Base-by-base conservation (phyloP, 2,329 filamentous ascomycete species). In the Alternaria metachromatica region DNA sequence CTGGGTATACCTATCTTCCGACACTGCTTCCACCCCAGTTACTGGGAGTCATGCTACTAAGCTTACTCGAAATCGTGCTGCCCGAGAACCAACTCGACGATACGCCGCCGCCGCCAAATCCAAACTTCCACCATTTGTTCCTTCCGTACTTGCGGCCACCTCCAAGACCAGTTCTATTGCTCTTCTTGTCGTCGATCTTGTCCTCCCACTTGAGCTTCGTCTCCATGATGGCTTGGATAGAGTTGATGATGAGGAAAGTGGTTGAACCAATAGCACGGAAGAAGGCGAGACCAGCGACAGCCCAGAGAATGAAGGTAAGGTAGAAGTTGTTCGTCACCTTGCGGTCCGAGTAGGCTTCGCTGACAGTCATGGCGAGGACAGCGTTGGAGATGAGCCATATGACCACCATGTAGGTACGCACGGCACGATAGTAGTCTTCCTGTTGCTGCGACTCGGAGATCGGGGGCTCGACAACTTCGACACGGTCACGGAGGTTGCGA, bases 371-470 rank as follows among this genome's bases (percentile, higher is more conserved):
- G 77, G 93, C 95, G 41, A 99, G 89, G 63, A 97, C 89, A 4
- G 92, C 93, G 79, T 99, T 99, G 73, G 90, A 89, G 37, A 96
- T 87, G 87, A 99, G 93, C 96, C 96, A 99, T 50, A 90, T 87
- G 46, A 97, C 89, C 12, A 99, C 96, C 90, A 99, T 96, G 88
- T 99, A 99, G 1, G 96, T 99, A 58, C 96, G 90, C 56, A 99
- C 96, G 44, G 91, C 93, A 80, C 94, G 93, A 87, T 99, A 99
- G 86, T 99, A 99, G 82, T 99, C 96, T 80, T 99, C 96, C 80
- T 99, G 96, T 81, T 94, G 83, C 82, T 98, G 96, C 0, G 88
- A 85, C 72, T 97, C 95, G 46, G 87, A 89, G 15, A 88, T 72
- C 0, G 84, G 80, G 0, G 87, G 80, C 12, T 81, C 78, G 11